Percentiles rank a stretch among this genome's conserved stretches.
These are phyloP conservation scores for Yamadazyma membranifaciens DNA, from an alignment of 1,139 yeast genomes.

Conservation along the genomic window DNA sequence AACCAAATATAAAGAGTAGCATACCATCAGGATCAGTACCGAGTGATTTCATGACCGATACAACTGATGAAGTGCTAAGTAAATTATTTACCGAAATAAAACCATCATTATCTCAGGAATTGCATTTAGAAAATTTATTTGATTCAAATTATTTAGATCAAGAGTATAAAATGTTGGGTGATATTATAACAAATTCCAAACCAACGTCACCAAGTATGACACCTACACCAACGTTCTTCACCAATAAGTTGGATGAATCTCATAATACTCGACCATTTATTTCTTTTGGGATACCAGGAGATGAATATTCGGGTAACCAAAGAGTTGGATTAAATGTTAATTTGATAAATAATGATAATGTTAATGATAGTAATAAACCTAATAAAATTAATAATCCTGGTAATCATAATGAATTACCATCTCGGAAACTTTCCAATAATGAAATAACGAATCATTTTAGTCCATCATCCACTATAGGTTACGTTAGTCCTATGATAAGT, in stretches of 20 bases:
- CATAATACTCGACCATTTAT: slow-evolving; percentile 41
- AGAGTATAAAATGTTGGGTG: slow-evolving; percentile 60
- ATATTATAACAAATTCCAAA: slow-evolving; percentile 47
- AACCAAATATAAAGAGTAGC: no score
- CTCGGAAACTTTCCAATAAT: slow-evolving; percentile 3
- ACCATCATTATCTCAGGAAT: slow-evolving; percentile 14
- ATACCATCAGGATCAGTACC: neutral
- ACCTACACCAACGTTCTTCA: slow-evolving; percentile 2
- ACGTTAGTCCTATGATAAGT: slow-evolving; percentile 55
- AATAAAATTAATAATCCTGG: neutral
- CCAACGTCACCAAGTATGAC: slow-evolving; percentile 47
- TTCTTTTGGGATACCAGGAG: slow-evolving; percentile 31
- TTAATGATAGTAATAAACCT: neutral
- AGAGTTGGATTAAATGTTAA: neutral
- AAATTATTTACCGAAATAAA: slow-evolving; percentile 17
- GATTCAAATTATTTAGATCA: slow-evolving; percentile 48
- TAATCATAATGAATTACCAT: neutral
- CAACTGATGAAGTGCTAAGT: slow-evolving; percentile 38
- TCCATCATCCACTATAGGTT: slow-evolving; percentile 15
- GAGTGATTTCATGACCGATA: slow-evolving; percentile 24
- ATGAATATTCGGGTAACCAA: slow-evolving; percentile 4
- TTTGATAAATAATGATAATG: neutral
- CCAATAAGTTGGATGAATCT: slow-evolving; percentile 7
- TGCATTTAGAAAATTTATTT: slow-evolving; percentile 20
- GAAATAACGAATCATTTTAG: slow-evolving; percentile 11